These are phyloP conservation scores for Monoraphidium neglectum DNA, from an alignment of 139 green algal species.

Conservation along the genomic window DNA sequence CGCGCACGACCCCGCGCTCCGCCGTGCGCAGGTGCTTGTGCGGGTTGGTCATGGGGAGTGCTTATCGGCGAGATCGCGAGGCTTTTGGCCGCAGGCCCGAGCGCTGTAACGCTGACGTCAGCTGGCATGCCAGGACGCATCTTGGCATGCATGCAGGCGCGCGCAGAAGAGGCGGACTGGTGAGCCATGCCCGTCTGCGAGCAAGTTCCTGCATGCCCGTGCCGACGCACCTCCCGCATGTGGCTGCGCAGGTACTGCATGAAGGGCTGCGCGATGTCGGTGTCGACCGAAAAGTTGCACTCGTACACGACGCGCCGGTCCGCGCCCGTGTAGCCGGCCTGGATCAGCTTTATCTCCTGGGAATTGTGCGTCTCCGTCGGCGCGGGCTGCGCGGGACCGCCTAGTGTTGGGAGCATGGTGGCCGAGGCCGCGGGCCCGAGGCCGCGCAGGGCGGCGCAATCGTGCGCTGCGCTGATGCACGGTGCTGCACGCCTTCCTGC, in stretches of 20 bases:
- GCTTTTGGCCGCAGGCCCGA: no score
- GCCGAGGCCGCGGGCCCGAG: neutral
- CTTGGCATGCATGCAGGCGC: no score
- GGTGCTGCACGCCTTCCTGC: neutral
- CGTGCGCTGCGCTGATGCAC: neutral
- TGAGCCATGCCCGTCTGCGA: no score
- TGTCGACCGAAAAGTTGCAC: constrained; percentile 33
- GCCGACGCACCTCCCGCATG: constrained; percentile 5
- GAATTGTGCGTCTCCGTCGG: neutral
- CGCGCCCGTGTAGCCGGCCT: constrained; percentile 1
- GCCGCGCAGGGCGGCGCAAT: no score
- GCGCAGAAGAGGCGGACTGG: no score
- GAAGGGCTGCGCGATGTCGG: constrained; percentile 5
- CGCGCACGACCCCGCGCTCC: no score
- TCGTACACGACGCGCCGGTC: constrained; percentile 35
- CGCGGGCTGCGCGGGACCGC: neutral
- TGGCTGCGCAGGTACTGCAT: constrained; percentile 24
- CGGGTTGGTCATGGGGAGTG: no score
- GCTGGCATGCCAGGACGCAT: no score
- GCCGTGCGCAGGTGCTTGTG: no score
- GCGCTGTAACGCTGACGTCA: no score
- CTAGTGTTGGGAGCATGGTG: neutral
- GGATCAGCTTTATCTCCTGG: constrained; percentile 13
- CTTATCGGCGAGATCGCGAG: no score
- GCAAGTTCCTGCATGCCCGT: no score